phyloP scores from a whole-genome alignment of 306 rosid genomes.

The Mimosa pudica region DNA sequence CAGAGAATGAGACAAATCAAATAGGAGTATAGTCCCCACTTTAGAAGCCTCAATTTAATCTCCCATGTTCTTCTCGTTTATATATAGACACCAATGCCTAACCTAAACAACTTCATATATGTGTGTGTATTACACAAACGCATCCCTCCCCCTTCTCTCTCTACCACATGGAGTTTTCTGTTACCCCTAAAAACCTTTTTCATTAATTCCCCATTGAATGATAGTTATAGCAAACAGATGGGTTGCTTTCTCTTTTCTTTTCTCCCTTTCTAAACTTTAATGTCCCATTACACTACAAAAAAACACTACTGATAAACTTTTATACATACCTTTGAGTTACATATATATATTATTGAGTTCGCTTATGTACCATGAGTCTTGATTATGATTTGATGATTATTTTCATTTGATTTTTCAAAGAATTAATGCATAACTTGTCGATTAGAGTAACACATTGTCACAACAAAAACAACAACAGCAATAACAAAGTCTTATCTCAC shows the following conservation, averaged over 20 bases:
- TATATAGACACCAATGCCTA: slow-evolving; percentile 33
- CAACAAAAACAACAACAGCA: too few relatives aligned
- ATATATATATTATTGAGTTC: neutral
- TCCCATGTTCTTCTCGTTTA: slow-evolving; percentile 35
- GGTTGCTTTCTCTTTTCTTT: slow-evolving; percentile 37
- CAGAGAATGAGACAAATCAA: slow-evolving; percentile 29
- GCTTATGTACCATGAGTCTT: neutral
- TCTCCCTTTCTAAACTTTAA: slow-evolving; percentile 27
- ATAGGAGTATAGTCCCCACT: slow-evolving; percentile 32
- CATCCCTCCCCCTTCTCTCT: neutral
- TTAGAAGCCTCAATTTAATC: slow-evolving; percentile 28
- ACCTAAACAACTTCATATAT: slow-evolving; percentile 16
- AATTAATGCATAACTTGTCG: neutral
- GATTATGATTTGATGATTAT: neutral
- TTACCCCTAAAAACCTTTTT: slow-evolving; percentile 8
- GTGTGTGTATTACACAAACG: too few relatives aligned
- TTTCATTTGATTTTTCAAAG: neutral
- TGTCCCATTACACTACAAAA: slow-evolving; percentile 10
- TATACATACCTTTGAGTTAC: too few relatives aligned
- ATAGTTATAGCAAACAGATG: slow-evolving; percentile 35
- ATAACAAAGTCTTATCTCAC: too few relatives aligned
- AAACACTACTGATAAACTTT: too few relatives aligned
- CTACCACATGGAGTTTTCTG: slow-evolving; percentile 34
- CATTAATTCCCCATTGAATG: slow-evolving; percentile 27
- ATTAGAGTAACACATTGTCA: too few relatives aligned